Evolutionary conservation across 306 rosid genomes (phyloP), one percentile per base, ranked within the genome.

Genomic region (Cicer cuneatum): DNA sequence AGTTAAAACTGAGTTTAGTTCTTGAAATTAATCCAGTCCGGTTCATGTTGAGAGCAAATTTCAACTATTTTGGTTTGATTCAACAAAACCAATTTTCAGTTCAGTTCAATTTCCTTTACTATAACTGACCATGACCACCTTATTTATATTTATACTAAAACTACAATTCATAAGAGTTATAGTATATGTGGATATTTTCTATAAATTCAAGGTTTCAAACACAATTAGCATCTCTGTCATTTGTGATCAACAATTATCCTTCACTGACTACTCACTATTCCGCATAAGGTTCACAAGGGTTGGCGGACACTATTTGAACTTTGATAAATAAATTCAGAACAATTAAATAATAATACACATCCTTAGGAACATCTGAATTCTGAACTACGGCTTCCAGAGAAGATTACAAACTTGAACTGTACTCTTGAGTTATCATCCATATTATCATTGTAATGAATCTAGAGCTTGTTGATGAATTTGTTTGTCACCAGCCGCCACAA

Each of bases 401-500:
- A 69, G 42, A 64, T 47, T 51, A 15, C 43, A 21, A 56, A 65
- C 11, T 67, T 45, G 7, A n/a, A 15, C 13, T 33, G 15, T 37
- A 5, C 40, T 12, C 40, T 12, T 2, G 10, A 14, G 33, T 76
- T 10, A 67, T 43, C 41, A 67, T 53, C 41, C 61, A 74, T 62
- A 91, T 76, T 53, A 69, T 96, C 97, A 88, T 58, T 85, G 80
- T 73, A 94, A 83, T 43, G 83, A 86, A 72, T 88, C 87, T 79
- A 91, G 72, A 63, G 97, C 86, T 82, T 88, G 86, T 53, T 78
- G 88, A 82, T 91, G 99, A 85, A 92, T 82, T 74, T 65, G 80
- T 75, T 82, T 85, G 83, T 94, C 96, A 66, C 96, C 97, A 45
- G 99, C 96, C 69, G 97, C 99, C 66, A 88, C 81, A 38, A 94